Evolutionary conservation across 1,284 basidiomycete genomes (phyloP), one percentile per base, ranked within the genome.

Genomic region (Naganishia liquefaciens): DNA sequence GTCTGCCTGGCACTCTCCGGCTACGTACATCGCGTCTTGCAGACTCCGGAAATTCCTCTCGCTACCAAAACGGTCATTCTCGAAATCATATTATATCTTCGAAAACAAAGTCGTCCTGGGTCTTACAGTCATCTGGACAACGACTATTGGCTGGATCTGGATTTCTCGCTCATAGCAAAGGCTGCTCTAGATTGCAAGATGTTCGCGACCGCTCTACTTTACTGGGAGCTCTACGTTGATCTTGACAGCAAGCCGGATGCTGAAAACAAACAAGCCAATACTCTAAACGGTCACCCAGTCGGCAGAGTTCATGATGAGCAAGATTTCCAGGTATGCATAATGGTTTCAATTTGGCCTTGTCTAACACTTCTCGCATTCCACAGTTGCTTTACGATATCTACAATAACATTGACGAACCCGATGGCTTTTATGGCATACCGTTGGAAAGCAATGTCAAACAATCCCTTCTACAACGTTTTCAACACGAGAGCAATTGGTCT

Each of bases 391-490:
- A 94, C 77, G 87, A 89, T 61, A 92, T 98, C 58, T 99, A 97
- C 75, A 87, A 86, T 68, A 90, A 92, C 73, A 92, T 99, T 65
- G 93, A 96, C 73, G 95, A 99, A 73, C 94, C 94, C 0, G 95
- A 99, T 72, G 93, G 95, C 0, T 99, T 99, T 76, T 99, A 99
- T 76, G 93, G 92, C 1, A 91, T 98, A 68, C 83, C 87, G 68
- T 68, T 68, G 23, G 78, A 79, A 33, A 84, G 87, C n/a, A 86
- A 98, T 72, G 83, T 91, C 15, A 84, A 85, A 30, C 83, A 86
- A 47, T 88, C 93, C 64, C 82, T 98, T 40, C 82, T 93, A 49
- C 88, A 86, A 68, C 86, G 91, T 3, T 88, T 95, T 65, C 89
- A 92, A 70, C 95, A 99, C 71, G 96, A 99, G 76, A 84, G 87